These are phyloP conservation scores for Yamagishiella unicocca DNA, from an alignment of 139 green algal genomes.

Conservation along the genomic window DNA sequence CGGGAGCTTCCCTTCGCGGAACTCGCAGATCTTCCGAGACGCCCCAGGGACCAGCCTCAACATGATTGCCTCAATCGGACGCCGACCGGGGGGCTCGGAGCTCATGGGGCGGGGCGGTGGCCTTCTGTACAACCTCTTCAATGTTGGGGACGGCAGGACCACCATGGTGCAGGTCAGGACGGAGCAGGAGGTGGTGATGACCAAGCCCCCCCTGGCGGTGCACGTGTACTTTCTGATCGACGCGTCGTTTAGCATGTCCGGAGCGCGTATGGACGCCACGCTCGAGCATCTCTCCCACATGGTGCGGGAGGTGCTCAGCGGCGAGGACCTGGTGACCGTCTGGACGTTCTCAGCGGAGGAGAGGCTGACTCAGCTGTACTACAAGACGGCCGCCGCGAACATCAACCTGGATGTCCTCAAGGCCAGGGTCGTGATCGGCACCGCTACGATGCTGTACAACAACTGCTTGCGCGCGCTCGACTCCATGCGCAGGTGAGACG, in stretches of 20 bases:
- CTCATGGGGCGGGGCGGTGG: no score
- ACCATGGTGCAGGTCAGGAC: background rate
- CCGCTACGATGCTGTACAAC: background rate
- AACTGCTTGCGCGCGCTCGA: background rate
- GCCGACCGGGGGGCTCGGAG: no score
- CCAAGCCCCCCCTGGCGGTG: background rate
- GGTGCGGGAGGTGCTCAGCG: background rate
- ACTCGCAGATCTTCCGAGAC: no score
- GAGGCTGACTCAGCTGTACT: conserved; percentile 4
- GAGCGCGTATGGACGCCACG: background rate
- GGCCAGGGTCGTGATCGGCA: background rate
- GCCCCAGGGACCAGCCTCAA: no score
- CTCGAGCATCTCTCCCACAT: background rate
- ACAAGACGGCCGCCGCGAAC: background rate
- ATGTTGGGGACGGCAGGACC: background rate
- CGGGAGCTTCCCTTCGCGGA: no score
- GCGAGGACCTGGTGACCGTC: conserved; percentile 6
- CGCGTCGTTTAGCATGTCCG: background rate
- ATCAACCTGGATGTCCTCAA: background rate
- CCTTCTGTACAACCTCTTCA: no score
- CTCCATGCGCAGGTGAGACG: conserved; percentile 3
- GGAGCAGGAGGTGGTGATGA: background rate
- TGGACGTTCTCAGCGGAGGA: background rate
- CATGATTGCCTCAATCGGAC: no score
- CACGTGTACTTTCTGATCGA: background rate